These are phyloP conservation scores for Theileria orientalis DNA, from an alignment of 169 alveolate genomes.

Conservation along the genomic window DNA sequence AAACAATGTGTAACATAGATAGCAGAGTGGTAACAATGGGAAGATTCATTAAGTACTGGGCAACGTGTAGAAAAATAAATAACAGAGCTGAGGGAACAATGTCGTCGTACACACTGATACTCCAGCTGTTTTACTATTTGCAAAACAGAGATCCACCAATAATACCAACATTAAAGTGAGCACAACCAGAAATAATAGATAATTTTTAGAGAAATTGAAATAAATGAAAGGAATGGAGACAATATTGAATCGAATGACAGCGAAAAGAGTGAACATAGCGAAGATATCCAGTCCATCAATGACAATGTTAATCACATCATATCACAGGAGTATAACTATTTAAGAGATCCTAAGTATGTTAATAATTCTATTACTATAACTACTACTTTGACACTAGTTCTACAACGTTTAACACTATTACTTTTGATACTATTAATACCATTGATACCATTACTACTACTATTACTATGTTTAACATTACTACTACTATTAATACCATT, in stretches of 20 bases:
- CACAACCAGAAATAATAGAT: background rate
- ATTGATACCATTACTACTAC: no score
- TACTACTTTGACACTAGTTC: background rate
- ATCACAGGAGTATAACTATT: background rate
- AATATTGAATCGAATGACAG: background rate
- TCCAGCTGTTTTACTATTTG: slow-evolving; percentile 73
- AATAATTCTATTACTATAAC: background rate
- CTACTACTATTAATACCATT: no score
- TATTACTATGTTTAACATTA: no score
- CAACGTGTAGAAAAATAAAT: slow-evolving; percentile 75
- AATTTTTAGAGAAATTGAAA: slow-evolving; percentile 3
- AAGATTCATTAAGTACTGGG: slow-evolving; percentile 82
- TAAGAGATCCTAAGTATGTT: background rate
- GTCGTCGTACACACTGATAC: slow-evolving; percentile 80
- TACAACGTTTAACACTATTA: background rate
- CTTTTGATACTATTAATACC: no score
- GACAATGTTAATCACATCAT: no score
- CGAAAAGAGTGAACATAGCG: no score
- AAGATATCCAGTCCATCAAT: no score
- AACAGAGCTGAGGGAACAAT: slow-evolving; percentile 75
- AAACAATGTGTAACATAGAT: slow-evolving; percentile 66
- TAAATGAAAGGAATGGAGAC: background rate
- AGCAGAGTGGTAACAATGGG: slow-evolving; percentile 72
- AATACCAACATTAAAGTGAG: slow-evolving; percentile 70
- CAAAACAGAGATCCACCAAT: slow-evolving; percentile 74